Evolutionary conservation across 306 rosid genomes (phyloP).

Genomic region (Rosa rugosa): DNA sequence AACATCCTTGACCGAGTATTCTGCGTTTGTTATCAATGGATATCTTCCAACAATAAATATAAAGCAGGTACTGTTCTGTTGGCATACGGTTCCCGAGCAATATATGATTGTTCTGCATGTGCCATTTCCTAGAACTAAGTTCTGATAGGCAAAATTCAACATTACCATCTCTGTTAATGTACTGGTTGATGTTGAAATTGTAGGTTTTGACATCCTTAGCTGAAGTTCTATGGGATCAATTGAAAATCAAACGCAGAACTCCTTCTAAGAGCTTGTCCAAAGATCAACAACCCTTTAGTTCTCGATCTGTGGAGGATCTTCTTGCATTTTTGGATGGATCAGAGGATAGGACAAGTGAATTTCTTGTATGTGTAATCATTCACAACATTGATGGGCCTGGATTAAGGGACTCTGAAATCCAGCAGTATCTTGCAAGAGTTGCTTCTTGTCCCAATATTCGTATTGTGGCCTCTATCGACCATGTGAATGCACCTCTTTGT

Average conservation of each 20-base stretch:
- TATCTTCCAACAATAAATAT: constrained; percentile 79
- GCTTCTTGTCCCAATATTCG: constrained; percentile 76
- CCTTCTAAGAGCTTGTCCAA: constrained; percentile 40
- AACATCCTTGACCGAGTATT: constrained; percentile 50
- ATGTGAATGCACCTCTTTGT: constrained; percentile 84
- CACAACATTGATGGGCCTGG: constrained; percentile 96
- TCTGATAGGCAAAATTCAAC: not conserved
- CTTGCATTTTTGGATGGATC: constrained; percentile 68
- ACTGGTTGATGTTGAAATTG: constrained; percentile 17
- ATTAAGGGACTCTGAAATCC: constrained; percentile 78
- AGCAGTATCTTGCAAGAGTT: constrained; percentile 70
- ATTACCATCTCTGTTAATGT: not conserved
- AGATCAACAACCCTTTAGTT: constrained; percentile 54
- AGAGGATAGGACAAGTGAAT: constrained; percentile 42
- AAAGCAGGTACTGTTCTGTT: constrained; percentile 60
- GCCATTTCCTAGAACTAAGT: not conserved
- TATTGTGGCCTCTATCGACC: constrained; percentile 74
- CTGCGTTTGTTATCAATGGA: constrained; percentile 82
- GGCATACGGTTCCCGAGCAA: not conserved
- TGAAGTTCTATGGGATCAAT: constrained; percentile 66
- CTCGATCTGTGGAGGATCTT: constrained; percentile 77
- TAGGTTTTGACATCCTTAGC: constrained; percentile 75
- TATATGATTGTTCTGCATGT: not conserved
- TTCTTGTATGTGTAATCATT: constrained; percentile 59
- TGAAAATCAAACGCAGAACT: constrained; percentile 50